Evolutionary conservation across 2,329 filamentous ascomycete species (phyloP), one percentile per base, ranked within the genome.

Genomic region (Reticulascus tulasneorum): DNA sequence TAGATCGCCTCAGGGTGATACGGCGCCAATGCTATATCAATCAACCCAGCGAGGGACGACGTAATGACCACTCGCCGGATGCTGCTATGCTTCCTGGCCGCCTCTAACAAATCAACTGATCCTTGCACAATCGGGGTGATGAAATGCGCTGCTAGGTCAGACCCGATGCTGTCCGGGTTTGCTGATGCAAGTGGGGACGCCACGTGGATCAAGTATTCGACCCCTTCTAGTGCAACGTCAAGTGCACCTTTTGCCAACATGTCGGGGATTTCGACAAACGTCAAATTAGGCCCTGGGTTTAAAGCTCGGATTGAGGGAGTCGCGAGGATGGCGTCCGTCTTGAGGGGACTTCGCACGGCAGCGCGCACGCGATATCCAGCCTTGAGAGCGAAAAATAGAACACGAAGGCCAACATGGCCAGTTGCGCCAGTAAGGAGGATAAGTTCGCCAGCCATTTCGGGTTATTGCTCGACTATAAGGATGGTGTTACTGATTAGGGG

Each of bases 51-150:
- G 8, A 54, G 47, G 2, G 63, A 67, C 2, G 54, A 58, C 2
- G 66, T 69, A 35, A 73, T 63, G 16, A 69, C 59, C 10, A 70
- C 46, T n/a, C 60, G 54, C 38, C 58, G 53, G 18, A 71, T 52
- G 0, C 47, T 53, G 2, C 48, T 40, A 6, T 36, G 38, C 35
- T 59, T 59, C 11, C 48, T 29, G 2, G 64, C 66, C 1, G 63
- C 52, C 18, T 59, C 43, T 4, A 71, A 51, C 7, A 69, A 22
- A n/a, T 29, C 15, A n/a, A n/a, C n/a, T n/a, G n/a, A n/a, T n/a
- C n/a, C 54, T 6, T 49, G 49, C 4, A 55, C 32, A 1, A 60
- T 67, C 15, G 59, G 60, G 29, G 55, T 50, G 21, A 68, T 47
- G 15, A 58, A 55, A 1, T 60, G 57, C 13, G 49, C 38, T 10